Evolutionary conservation across 2,329 filamentous ascomycete species (phyloP), one percentile per base, ranked within the genome.

Genomic region (Aspergillus ochraceus): DNA sequence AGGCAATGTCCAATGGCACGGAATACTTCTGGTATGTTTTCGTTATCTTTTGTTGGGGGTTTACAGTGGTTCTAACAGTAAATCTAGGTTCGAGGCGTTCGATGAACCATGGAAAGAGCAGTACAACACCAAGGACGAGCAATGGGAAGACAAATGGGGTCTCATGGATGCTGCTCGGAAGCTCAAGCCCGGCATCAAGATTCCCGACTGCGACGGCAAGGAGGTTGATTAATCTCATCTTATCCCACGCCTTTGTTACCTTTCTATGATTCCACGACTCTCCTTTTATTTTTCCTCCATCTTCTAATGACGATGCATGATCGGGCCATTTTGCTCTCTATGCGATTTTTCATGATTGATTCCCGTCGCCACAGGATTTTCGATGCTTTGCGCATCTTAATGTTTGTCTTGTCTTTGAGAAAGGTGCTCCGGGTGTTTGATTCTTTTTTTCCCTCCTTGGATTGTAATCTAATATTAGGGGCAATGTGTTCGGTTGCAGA

Each of bases 121-220:
- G 19, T 97, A 88, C 78, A 89, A 97, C 74, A 81, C 80, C 5
- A 76, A 77, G 59, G 68, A 82, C 46, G 82, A 94, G 79, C 83
- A 90, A 55, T 97, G 93, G 93, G 94, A 98, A 79, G 91, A 96
- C 73, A 90, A 97, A 74, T 97, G 94, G 94, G 94, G 95, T 10
- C 79, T 98, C 14, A 88, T 98, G 86, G 91, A 96, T 68, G 84
- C 91, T 3, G 84, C 92, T 70, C 86, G 94, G 59, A 91, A 93
- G 39, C 79, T 98, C 67, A 98, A 98, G 78, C 70, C 83, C 0
- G 93, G 93, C 1, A 77, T 98, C 69, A 88, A 85, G 73, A 97
- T 98, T 68, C 94, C 94, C 1, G 88, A 93, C 74, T 98, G 94
- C 73, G 89, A 83, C 24, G 92, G 92, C 29, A 87, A 89, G 79